Evolutionary conservation across 441 rosid genomes (phyloP), one percentile per base, ranked within the genome.

Genomic region (Iberis amara): DNA sequence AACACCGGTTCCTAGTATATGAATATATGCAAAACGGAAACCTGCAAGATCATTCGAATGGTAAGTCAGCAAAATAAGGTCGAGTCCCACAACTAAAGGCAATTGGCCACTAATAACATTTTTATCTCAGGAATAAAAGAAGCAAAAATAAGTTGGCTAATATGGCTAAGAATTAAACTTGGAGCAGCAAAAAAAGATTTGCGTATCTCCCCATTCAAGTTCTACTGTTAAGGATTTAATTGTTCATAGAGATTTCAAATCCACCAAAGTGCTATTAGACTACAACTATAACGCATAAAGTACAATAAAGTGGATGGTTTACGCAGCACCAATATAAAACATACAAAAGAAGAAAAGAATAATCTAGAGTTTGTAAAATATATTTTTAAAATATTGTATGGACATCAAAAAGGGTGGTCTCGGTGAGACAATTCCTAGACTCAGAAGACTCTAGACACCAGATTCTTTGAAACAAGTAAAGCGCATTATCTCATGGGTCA

Each of bases 11-110:
- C 78, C 82, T 91, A 53, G 96, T 87, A 44, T 91, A 91, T 41
- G 95, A 90, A 64, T 85, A 76, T 69, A 77, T 87, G 96, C 81
- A 72, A 70, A 85, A 76, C 13, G 96, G 96, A 65, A 91, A 91
- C 82, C 85, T 91, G 65, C 98, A 91, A 77, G 98, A 83, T 79
- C 95, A 78, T 72, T 68, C 87, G 65, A 85, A 75, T 62, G 98
- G 96, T 91, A 60, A 68, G 78, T 61, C 47, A 64, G 46, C 33
- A 23, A 37, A 37, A 59, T 18, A 52, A 47, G 32, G 35, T 31
- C 11, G 21, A 26, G 14, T 66, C 14, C 24, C 35, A n/a, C n/a
- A n/a, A n/a, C 14, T 6, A 14, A 21, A 55, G 49, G 33, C 9
- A 47, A 39, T 27, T 11, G 38, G 24, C 14, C 13, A 59, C 41